Evolutionary conservation across 495 filamentous ascomycete genomes (phyloP), one percentile per base, ranked within the genome.

Genomic region (Pseudevernia furfuracea): DNA sequence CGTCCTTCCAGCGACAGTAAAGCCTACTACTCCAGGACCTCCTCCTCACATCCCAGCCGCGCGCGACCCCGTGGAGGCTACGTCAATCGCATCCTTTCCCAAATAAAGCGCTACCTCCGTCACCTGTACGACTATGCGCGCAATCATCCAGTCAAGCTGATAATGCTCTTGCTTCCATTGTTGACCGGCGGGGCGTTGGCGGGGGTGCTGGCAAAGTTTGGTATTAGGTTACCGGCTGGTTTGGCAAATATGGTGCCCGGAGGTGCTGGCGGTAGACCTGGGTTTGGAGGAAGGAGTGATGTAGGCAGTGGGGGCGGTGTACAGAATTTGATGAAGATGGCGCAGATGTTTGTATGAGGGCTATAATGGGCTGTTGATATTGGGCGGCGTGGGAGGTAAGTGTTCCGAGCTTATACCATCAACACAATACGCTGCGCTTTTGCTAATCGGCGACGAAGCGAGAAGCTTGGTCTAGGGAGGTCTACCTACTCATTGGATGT

Each of bases 151-250:
- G 69, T 90, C 67, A 94, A 92, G 75, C 87, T 93, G 4, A 85
- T 95, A 74, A 84, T 92, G 78, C 79, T 94, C 23, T 83, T 95
- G 60, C 81, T 96, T 80, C 92, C 92, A 25, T 79, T 97, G 56
- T 77, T 96, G 63, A 90, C 87, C 0, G 89, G 89, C 58, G 92
- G 92, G 9, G 86, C 89, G 34, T 74, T 97, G 69, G 82, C 83
- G 5, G 86, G 84, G 36, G 73, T 96, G 30, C 78, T 94, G 17
- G 81, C 81, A 30, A 84, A 86, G 74, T 85, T 96, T 72, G 91
- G 91, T 0, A 77, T 96, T 49, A 78, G 85, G 48, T 70, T 96
- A 68, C 91, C 92, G 1, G 76, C 74, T 12, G 74, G 78, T 5
- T 67, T 90, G 56, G 75, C 79, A 67, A 75, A 77, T 60, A 75